phyloP scores from a whole-genome alignment of 805 yeast species.

The Clavispora asparagi region DNA sequence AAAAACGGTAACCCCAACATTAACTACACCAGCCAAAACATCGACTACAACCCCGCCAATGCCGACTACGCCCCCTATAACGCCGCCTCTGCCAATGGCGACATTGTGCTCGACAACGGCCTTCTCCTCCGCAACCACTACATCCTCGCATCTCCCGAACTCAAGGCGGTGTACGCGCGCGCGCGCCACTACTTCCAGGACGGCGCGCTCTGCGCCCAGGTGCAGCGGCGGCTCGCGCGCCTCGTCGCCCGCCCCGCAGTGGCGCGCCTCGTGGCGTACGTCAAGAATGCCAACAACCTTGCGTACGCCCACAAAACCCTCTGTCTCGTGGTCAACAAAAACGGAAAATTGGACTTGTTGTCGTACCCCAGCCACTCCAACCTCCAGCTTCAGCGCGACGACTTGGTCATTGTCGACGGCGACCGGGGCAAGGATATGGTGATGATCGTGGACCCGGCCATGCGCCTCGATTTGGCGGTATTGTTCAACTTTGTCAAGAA shows the following conservation, averaged over 20 bases:
- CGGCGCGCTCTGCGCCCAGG: conserved; percentile 20
- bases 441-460: conserved; percentile 61
- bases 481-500: conserved; percentile 71
- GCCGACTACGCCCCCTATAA: no score
- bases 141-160: conserved; percentile 55
- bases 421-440: conserved; percentile 81
- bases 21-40: no score
- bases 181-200: conserved; percentile 51
- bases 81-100: background rate
- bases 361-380: conserved; percentile 65
- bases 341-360: conserved; percentile 65
- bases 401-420: conserved; percentile 75
- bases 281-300: conserved; percentile 37
- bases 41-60: no score
- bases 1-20: background rate
- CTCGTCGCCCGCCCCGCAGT: conserved; percentile 26
- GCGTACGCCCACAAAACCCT: conserved; percentile 36
- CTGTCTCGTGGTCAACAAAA: conserved; percentile 51
- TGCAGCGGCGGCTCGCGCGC: conserved; percentile 22
- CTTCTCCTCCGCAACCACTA: conserved; percentile 49
- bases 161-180: conserved; percentile 44
- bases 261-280: conserved; percentile 29
- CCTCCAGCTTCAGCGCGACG: conserved; percentile 50
- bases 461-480: conserved; percentile 60
- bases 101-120: conserved; percentile 55